These are phyloP conservation scores for Senecio squalidus DNA, from an alignment of 140 eudicot species.

Conservation along the genomic window DNA sequence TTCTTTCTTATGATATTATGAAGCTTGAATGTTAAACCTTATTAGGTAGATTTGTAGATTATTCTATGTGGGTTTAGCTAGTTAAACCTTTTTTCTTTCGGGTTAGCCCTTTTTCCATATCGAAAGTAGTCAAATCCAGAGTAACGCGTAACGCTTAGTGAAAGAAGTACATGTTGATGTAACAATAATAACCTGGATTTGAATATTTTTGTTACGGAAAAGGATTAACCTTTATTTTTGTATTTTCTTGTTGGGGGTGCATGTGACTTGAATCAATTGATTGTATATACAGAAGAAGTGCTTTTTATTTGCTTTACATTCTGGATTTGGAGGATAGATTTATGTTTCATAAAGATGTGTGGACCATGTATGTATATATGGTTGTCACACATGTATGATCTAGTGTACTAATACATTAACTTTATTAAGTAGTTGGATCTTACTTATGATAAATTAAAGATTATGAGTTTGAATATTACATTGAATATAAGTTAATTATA, in stretches of 20 bases:
- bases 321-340: constrained; percentile 10
- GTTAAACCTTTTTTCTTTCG: constrained; percentile 18
- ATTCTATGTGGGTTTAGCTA: constrained; percentile 22
- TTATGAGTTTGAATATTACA: not conserved
- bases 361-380: constrained; percentile 8
- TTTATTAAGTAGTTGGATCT: not conserved
- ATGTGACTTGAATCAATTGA: constrained; percentile 28
- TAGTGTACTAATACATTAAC: not conserved
- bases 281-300: constrained; percentile 23
- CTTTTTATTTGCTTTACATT: constrained; percentile 17
- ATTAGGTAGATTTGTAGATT: constrained; percentile 22
- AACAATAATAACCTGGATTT: constrained; percentile 13
- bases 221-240: constrained; percentile 10
- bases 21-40: constrained; percentile 16
- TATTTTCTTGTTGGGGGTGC: constrained; percentile 16
- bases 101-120: constrained; percentile 7
- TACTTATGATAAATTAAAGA: not conserved
- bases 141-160: not conserved
- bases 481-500: too few relatives aligned
- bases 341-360: not conserved
- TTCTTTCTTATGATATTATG: not conserved
- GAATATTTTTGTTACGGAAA: constrained; percentile 2
- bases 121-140: constrained; percentile 12
- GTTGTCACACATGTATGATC: not conserved
- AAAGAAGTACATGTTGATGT: constrained; percentile 9